Base-by-base conservation (phyloP, 768 basidiomycete species). In the Termitomyces sp. region DNA sequence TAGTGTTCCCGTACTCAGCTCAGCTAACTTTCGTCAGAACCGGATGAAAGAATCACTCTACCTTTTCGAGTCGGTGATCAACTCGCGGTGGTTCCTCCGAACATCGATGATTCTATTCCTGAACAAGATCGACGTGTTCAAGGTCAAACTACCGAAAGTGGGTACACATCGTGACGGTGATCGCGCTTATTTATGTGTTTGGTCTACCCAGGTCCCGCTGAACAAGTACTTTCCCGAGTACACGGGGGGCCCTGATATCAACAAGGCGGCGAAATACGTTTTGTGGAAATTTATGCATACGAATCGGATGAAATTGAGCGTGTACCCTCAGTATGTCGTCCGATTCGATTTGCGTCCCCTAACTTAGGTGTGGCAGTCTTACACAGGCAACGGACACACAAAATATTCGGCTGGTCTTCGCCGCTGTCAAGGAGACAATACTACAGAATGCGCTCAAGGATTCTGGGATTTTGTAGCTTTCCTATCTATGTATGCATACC, bases 231-330 rank as follows among this genome's bases (percentile, higher is more conserved):
- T 94, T 68, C 84, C 91, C 4, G 93, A 94, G 64, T 95, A 95
- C 68, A 89, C 89, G 0, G 91, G 91, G 31, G 92, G 92, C 4
- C 70, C 85, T 3, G 91, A 95, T 63, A 90, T 95, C 68, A 94
- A 93, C 74, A 95, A 95, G 69, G 93, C 92, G 2, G 92, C 94
- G 0, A 94, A 94, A 62, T 96, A 92, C 60, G 94, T 98, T 50
- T 74, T 98, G 35, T 97, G 93, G 94, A 76, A 89, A 63, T 98
- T 96, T 63, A 94, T 94, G 79, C 91, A 96, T 69, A 87, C 89
- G 52, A 96, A 95, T 61, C 73, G 89, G 20, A 90, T 90, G 51
- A 70, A 86, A 49, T 70, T 95, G 60, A 92, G 87, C 54, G 89
- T 97, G 18, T 97, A 95, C 69, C 94, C 94, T 3, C 94, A 97